Percentiles rank a stretch among this genome's conserved stretches.
Conservation (phyloP, 768 basidiomycete species). For the Leucosporidium yakuticum region DNA sequence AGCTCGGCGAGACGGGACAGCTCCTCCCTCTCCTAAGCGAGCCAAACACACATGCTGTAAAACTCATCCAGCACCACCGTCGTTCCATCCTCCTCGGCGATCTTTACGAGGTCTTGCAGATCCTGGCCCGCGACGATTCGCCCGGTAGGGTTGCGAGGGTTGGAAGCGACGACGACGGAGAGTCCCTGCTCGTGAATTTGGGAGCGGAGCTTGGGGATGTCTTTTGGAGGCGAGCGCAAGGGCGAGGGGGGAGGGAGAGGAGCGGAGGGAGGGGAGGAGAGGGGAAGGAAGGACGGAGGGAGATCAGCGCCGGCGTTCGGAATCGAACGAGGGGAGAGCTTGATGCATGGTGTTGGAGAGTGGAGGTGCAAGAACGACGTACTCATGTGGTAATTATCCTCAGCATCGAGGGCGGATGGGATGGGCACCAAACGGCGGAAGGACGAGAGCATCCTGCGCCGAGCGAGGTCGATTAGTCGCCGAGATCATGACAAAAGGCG, state of each 20-base stretch:
- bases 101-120: slow-evolving; percentile 67
- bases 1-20: too few species aligned
- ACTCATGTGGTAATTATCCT: slow-evolving; percentile 24
- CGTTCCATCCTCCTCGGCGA: slow-evolving; percentile 61
- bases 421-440: slow-evolving; percentile 27
- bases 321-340: too few species aligned
- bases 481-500: not conserved
- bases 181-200: slow-evolving; percentile 27
- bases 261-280: too few species aligned
- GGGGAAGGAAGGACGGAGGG: too few species aligned
- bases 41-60: not conserved
- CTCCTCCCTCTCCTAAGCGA: too few species aligned
- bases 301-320: too few species aligned
- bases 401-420: slow-evolving; percentile 31
- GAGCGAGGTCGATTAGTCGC: not conserved
- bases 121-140: slow-evolving; percentile 62
- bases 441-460: not conserved
- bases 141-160: slow-evolving; percentile 97
- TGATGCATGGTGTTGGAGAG: too few species aligned
- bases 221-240: slow-evolving; percentile 44
- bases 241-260: too few species aligned
- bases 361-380: not conserved
- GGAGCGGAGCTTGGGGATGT: slow-evolving; percentile 63
- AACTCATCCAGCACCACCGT: slow-evolving; percentile 52
- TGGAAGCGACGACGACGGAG: slow-evolving; percentile 49